Percentiles rank a stretch among this genome's conserved stretches.
These are phyloP conservation scores for Erucastrum elatum DNA, from an alignment of 345 rosid genomes.

Conservation along the genomic window DNA sequence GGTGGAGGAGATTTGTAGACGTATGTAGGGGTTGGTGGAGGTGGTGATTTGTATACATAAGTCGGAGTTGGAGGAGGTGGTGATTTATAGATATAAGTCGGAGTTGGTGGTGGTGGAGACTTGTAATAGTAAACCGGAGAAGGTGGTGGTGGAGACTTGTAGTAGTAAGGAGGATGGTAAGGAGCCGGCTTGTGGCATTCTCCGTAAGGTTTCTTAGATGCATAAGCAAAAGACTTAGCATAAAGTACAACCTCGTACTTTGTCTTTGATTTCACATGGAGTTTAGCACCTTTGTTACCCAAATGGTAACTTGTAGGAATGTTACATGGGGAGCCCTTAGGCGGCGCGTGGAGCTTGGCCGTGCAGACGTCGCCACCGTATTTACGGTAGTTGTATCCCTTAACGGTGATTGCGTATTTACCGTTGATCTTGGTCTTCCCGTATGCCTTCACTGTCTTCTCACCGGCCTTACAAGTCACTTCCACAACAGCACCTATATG, in stretches of 20 bases:
- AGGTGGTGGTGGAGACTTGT: constrained; percentile 51
- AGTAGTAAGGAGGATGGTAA: constrained; percentile 55
- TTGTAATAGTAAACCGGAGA: constrained; percentile 43
- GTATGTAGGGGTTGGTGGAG: constrained; percentile 41
- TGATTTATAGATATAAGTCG: constrained; percentile 12
- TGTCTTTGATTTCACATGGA: constrained; percentile 60
- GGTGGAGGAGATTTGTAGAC: constrained; percentile 38
- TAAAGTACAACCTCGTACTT: constrained; percentile 58
- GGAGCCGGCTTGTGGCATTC: constrained; percentile 61
- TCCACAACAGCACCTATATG: constrained; percentile 69
- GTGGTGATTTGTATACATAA: constrained; percentile 46
- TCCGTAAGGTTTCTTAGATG: constrained; percentile 59
- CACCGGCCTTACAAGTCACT: constrained; percentile 63
- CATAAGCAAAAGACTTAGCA: constrained; percentile 70
- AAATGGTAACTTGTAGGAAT: constrained; percentile 51
- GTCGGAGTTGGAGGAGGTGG: constrained; percentile 42
- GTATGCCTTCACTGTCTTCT: constrained; percentile 55
- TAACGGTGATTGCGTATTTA: constrained; percentile 60
- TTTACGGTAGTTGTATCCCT: constrained; percentile 57
- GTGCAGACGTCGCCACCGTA: constrained; percentile 59
- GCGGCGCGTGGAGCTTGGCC: constrained; percentile 63
- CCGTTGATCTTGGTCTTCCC: constrained; percentile 72
- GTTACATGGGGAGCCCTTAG: constrained; percentile 60
- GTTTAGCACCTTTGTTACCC: constrained; percentile 59
- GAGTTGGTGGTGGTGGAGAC: constrained; percentile 45